Base-by-base conservation (phyloP, 2,329 filamentous ascomycete species). In the Fusarium caatingaense region DNA sequence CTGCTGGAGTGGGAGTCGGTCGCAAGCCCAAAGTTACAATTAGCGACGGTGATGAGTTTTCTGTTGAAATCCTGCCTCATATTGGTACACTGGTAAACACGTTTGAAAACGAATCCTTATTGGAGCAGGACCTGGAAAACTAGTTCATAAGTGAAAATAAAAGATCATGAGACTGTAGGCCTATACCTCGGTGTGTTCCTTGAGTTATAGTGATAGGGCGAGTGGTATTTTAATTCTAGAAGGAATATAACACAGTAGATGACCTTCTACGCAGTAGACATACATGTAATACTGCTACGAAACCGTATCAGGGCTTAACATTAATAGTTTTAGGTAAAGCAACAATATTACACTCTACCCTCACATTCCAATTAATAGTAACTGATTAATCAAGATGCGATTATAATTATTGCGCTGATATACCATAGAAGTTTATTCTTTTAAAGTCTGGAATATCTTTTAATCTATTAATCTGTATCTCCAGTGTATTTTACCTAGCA, bases 11-110 rank as follows among this genome's bases (percentile, higher is more conserved):
- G 8, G 80, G 81, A 6, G 76, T 79, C 48, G 77, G 78, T 13
- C 78, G 76, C 55, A 77, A 76, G 45, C 80, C 80, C 28, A 78
- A 79, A 72, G 76, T 78, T 49, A 77, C 77, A 44, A 71, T 83
- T 27, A 72, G 77, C 13, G 76, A 80, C 5, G 81, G 80, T 4
- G 81, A 82, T 34, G 77, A 81, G 70, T 83, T 82, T 49, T 76
- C 76, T 5, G 81, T 84, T 5, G 81, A 83, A 74, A 79, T 84
- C 21, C 69, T 77, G 27, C 77, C 76, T 45, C 76, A 83, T 68
- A 80, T 83, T 42, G 82, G 81, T 9, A 84, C 80, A 27, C 67
- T 84, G 48, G 71, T 78, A 60, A 83, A 80, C 27, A 21, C 3
- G 10, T 70, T 70, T 11, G 3, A 65, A 32, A 64, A 61, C 32